These are phyloP conservation scores for Sphaerostilbella broomeana DNA, from an alignment of 2,329 filamentous ascomycete genomes.

Conservation along the genomic window DNA sequence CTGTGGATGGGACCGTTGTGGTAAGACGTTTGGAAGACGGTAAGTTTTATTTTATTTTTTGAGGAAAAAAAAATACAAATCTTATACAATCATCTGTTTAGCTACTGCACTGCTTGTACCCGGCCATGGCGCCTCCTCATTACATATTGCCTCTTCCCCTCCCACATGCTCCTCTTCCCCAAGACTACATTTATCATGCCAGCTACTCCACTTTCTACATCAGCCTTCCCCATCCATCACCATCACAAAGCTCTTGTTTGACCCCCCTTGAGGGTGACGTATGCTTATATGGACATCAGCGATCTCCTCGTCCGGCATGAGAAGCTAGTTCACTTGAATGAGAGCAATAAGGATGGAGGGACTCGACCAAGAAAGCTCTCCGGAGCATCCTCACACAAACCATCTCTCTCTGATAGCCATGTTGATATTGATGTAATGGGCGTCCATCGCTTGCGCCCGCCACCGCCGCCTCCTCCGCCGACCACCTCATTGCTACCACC, in stretches of 20 bases:
- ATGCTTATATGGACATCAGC: conserved; percentile 60
- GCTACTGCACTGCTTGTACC: conserved; percentile 10
- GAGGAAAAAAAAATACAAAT: too few species aligned
- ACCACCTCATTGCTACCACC: conserved; percentile 11
- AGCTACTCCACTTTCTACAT: conserved; percentile 5
- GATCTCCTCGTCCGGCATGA: conserved; percentile 58
- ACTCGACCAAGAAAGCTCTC: conserved; percentile 47
- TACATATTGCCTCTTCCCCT: conserved; percentile 8
- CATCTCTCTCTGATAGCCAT: conserved; percentile 42
- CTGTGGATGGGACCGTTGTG: conserved; percentile 53
- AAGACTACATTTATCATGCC: conserved; percentile 2
- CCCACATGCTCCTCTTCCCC: conserved; percentile 5
- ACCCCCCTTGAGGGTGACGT: too few species aligned
- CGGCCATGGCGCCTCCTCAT: conserved; percentile 9
- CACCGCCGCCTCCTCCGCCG: conserved; percentile 14
- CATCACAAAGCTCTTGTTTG: not conserved
- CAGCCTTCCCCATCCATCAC: not conserved
- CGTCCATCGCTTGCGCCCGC: conserved; percentile 29
- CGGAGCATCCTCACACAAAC: conserved; percentile 36
- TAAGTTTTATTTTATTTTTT: conserved; percentile 42
- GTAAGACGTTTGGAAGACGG: conserved; percentile 57
- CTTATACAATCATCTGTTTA: too few species aligned
- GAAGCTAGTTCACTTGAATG: conserved; percentile 58
- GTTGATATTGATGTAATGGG: conserved; percentile 41
- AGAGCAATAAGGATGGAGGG: conserved; percentile 50